phyloP scores from a whole-genome alignment of 176 grass and related monocot genomes.

The Calamus simplicifolius region DNA sequence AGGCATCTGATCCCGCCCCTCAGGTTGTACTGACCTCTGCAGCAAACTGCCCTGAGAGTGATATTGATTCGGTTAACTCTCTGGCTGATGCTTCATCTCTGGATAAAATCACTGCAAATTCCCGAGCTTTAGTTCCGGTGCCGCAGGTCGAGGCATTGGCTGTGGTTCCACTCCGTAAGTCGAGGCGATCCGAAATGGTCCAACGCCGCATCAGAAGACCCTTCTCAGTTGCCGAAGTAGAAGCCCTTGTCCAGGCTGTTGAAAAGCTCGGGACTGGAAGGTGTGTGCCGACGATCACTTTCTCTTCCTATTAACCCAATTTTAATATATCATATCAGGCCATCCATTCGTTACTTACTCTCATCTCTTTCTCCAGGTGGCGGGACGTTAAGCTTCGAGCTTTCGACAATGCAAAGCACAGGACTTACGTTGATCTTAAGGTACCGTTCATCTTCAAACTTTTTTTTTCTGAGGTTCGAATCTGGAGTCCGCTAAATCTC shows the following conservation, averaged over 20 bases:
- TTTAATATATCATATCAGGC: no score
- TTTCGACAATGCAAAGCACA: conserved; percentile 54
- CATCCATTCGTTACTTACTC: neutral
- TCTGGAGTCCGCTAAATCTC: no score
- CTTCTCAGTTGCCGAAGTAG: conserved; percentile 71
- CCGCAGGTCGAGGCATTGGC: conserved; percentile 30
- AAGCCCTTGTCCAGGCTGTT: conserved; percentile 55
- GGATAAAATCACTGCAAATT: conserved; percentile 23
- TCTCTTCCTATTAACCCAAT: no score
- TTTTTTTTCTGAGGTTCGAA: neutral
- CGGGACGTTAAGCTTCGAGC: conserved; percentile 67
- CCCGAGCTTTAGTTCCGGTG: conserved; percentile 34
- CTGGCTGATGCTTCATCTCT: conserved; percentile 26
- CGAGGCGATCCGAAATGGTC: conserved; percentile 29
- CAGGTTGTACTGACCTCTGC: conserved; percentile 24
- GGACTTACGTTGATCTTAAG: conserved; percentile 94
- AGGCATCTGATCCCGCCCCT: conserved; percentile 11
- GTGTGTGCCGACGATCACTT: conserved; percentile 9
- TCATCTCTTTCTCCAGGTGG: conserved; percentile 48
- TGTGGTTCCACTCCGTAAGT: conserved; percentile 26
- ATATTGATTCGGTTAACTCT: conserved; percentile 36
- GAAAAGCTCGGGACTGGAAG: conserved; percentile 85
- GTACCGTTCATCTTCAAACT: conserved; percentile 19
- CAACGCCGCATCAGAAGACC: conserved; percentile 59
- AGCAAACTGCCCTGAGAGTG: conserved; percentile 31